phyloP scores from a whole-genome alignment of 257 asterid species.

The Salvia hispanica region DNA sequence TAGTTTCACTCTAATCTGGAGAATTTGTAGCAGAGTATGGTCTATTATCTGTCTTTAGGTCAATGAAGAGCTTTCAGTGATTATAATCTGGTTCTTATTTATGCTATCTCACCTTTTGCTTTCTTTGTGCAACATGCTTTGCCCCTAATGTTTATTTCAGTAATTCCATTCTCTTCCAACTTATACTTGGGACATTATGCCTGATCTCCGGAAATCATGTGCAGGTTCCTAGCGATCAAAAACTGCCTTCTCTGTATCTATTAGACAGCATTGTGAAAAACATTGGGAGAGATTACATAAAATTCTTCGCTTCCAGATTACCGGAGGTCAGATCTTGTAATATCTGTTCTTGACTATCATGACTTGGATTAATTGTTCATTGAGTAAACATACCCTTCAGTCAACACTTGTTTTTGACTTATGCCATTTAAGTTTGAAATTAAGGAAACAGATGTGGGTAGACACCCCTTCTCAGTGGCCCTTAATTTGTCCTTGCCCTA shows the following conservation, averaged over 20 bases:
- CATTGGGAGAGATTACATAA: slow-evolving; percentile 92
- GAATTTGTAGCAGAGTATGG: slow-evolving; percentile 1
- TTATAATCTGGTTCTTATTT: slow-evolving; percentile 24
- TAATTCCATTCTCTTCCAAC: slow-evolving; percentile 8
- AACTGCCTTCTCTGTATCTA: slow-evolving; percentile 92
- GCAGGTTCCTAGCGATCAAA: slow-evolving; percentile 90
- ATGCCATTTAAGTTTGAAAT: slow-evolving; percentile 12
- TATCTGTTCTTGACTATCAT: slow-evolving; percentile 13
- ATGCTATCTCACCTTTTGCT: slow-evolving; percentile 8
- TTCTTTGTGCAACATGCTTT: slow-evolving; percentile 12
- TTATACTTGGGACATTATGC: slow-evolving; percentile 21
- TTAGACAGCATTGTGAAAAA: slow-evolving; percentile 98
- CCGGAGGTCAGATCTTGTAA: slow-evolving; percentile 68
- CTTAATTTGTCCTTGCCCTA: not conserved
- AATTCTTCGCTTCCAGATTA: slow-evolving; percentile 64
- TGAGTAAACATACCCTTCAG: not conserved
- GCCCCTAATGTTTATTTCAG: slow-evolving; percentile 1
- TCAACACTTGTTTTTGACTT: not conserved
- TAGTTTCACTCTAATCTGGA: slow-evolving; percentile 20
- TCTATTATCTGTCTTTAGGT: not conserved
- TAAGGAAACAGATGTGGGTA: slow-evolving; percentile 18
- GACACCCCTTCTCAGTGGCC: slow-evolving; percentile 2
- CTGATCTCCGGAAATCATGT: slow-evolving; percentile 43
- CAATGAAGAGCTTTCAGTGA: not conserved
- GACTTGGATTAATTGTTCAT: slow-evolving; percentile 11